Base-by-base conservation (phyloP, 2,329 filamentous ascomycete genomes). In the Pezicula carpinea region DNA sequence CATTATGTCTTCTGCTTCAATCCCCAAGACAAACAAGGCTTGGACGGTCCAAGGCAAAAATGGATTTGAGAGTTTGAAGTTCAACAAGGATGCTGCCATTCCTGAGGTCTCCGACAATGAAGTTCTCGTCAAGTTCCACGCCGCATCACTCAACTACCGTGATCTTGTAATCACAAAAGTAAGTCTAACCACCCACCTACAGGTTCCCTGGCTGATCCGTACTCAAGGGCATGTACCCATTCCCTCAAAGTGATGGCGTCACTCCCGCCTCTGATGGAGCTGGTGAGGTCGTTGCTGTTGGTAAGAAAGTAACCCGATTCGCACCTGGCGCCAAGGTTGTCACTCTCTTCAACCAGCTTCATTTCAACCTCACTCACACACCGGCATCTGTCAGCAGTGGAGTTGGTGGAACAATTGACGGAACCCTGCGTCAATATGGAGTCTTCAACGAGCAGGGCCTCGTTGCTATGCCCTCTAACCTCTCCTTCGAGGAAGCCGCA, bases 301-400 rank as follows among this genome's bases (percentile, higher is more conserved):
- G 82, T 44, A 64, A 70, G 10, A 72, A 74, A 48, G 82, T 81
- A 31, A 72, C 71, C 1, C 69, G 83, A 6, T 74, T 80, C 44
- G 69, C 82, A 49, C 75, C 79, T 50, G 81, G 72, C 34, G 70
- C 75, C 31, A 83, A 79, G 60, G 69, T 76, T 44, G 72, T 82
- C 33, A 81, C 79, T 4, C 71, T 85, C 11, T 80, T 85, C 36
- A 67, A 70, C 51, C 70, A 74, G 53, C 76, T 76, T 0, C 61
- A 67, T 34, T 39, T 59, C 1, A 52, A 50, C 8, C 60, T 62
- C 15, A 43, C 51, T n/a, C 43, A 64, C 21, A 50, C 53, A 22
- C 31, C 39, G 1, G 36, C 38, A 22, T 61, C 60, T 4, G 46
- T 60, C 1, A 41, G 49, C 0, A 76, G 74, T 2, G 79, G 79